Base-by-base conservation (phyloP, 495 filamentous ascomycete species). In the Cetradonia linearis region DNA sequence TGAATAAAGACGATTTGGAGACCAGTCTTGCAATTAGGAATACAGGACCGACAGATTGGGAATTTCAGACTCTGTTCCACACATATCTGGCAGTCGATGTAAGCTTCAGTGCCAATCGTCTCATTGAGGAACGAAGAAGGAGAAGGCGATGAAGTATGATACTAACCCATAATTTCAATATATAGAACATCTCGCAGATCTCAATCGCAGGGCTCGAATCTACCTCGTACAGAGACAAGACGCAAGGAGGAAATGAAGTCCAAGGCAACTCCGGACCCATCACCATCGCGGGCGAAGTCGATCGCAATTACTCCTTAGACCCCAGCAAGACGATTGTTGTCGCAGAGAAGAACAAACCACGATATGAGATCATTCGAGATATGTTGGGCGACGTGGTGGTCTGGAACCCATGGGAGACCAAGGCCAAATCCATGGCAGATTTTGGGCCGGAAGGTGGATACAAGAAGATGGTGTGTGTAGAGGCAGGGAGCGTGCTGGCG, bases 391-490 rank as follows among this genome's bases (percentile, higher is more conserved):
- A 97, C 56, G 85, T 91, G 36, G 91, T 96, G 2, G 88, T 99
- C 3, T 99, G 94, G 94, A 99, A 99, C 71, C 94, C 94, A 5
- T 96, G 93, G 91, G 77, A 78, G 34, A 87, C 89, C 57, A 92
- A 91, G 72, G 86, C 87, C 9, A 79, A 78, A 64, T 79, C 78
- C 0, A 91, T 97, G 78, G 84, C 75, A 37, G 93, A 99, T 67
- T 96, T 99, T 72, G 83, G 79, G 50, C 92, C 92, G 5, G 84
- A 89, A 66, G 88, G 90, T 60, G 93, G 89, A 27, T 96, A 84
- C 72, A 86, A 87, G 75, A 80, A 89, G 25, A 95, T 97, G 89
- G 74, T 98, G 54, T 96, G 92, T 71, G 82, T 97, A 50, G 94
- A 97, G 74, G 86, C 91, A 8, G 93, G 94, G 2, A 78, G 85